phyloP scores from a whole-genome alignment of 495 filamentous ascomycete species.

The Neurospora intermedia region DNA sequence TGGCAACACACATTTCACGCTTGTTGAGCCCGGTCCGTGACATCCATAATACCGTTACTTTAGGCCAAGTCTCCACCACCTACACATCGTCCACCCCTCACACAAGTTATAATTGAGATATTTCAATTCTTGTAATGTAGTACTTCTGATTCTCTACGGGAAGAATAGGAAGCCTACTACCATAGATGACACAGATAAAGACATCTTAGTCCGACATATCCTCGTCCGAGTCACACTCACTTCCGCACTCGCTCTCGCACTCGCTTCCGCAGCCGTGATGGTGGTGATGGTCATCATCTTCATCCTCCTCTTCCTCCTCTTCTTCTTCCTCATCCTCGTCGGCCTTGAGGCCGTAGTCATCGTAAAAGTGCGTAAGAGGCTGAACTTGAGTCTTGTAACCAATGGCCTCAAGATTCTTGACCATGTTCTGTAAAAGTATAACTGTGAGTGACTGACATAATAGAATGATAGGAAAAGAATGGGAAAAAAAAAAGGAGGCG shows the following conservation, averaged over 20 bases:
- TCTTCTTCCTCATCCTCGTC: slow-evolving; percentile 59
- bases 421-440: slow-evolving; percentile 44
- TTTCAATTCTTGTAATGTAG: not conserved
- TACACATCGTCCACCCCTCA: not conserved
- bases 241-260: not conserved
- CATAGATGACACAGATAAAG: not conserved
- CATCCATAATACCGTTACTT: not conserved
- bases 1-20: not conserved
- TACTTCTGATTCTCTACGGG: not conserved
- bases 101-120: not conserved
- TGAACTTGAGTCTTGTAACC: slow-evolving; percentile 72
- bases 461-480: not conserved
- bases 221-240: not conserved
- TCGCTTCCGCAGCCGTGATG: not conserved
- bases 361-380: slow-evolving; percentile 70
- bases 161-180: not conserved
- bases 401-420: slow-evolving; percentile 55
- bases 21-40: not conserved
- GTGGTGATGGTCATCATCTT: slow-evolving; percentile 32
- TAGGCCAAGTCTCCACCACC: not conserved
- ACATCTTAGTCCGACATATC: not conserved
- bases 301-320: slow-evolving; percentile 51
- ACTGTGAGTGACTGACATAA: slow-evolving; percentile 9
- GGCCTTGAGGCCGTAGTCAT: slow-evolving; percentile 77
- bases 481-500: too few species aligned